A percentile compares a stretch with the other conserved stretches of the same genome.
Conservation (phyloP, 2,329 filamentous ascomycete genomes). For the Bipolaris gigantea region DNA sequence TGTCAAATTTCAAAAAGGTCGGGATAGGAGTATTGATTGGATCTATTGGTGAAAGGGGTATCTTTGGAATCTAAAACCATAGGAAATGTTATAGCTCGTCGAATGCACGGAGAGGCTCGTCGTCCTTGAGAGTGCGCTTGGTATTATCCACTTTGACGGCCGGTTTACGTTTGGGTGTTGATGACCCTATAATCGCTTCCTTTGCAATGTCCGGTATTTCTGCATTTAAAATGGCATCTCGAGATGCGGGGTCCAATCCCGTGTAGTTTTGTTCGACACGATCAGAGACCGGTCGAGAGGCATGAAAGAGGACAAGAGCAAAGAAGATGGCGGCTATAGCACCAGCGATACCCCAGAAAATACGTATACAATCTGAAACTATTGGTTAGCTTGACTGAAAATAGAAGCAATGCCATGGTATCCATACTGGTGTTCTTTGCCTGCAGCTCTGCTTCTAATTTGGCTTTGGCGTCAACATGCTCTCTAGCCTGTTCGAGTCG, state of each 20-base stretch:
- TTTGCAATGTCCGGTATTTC: constrained; percentile 41
- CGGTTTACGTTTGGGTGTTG: constrained; percentile 6
- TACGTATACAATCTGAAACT: constrained; percentile 56
- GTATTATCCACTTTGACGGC: constrained; percentile 7
- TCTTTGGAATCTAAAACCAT: constrained; percentile 8
- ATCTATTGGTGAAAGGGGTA: constrained; percentile 14
- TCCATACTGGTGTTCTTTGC: constrained; percentile 58
- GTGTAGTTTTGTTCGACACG: constrained; percentile 7
- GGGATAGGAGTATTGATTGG: neutral
- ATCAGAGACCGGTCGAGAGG: constrained; percentile 27
- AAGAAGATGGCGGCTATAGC: constrained; percentile 51
- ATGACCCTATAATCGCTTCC: constrained; percentile 33
- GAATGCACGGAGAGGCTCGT: constrained; percentile 26
- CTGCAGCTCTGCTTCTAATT: constrained; percentile 67
- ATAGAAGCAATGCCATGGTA: neutral
- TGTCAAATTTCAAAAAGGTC: neutral
- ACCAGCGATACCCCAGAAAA: constrained; percentile 63
- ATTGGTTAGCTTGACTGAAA: constrained; percentile 15
- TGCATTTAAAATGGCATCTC: constrained; percentile 29
- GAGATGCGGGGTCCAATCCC: constrained; percentile 20
- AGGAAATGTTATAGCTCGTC: constrained; percentile 25
- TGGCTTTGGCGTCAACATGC: constrained; percentile 69
- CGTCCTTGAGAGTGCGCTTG: constrained; percentile 10
- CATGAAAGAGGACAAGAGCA: constrained; percentile 48
- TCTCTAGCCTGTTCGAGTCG: constrained; percentile 66